These are phyloP conservation scores for Mucor piriformis DNA, from an alignment of 371 early-diverging fungal genomes.

Conservation along the genomic window DNA sequence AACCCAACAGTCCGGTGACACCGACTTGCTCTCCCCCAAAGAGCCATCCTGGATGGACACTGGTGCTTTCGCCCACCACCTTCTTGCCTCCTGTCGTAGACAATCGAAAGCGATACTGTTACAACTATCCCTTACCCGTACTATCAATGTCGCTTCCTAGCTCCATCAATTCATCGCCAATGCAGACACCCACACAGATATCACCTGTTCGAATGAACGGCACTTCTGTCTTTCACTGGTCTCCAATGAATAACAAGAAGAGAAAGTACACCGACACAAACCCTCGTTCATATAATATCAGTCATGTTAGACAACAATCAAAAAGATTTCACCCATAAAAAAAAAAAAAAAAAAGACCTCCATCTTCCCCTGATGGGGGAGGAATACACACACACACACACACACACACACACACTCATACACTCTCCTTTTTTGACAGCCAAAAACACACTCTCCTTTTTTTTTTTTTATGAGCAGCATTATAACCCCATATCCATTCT, in stretches of 20 bases:
- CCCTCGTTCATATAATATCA: slow-evolving; percentile 14
- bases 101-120: background rate
- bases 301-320: slow-evolving; percentile 26
- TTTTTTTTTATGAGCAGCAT: background rate
- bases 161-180: slow-evolving; percentile 45
- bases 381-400: background rate
- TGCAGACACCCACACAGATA: slow-evolving; percentile 46
- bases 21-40: slow-evolving; percentile 6
- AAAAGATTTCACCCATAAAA: slow-evolving; percentile 10
- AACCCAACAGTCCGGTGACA: background rate
- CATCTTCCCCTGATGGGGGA: too few species aligned
- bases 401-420: background rate
- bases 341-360: too few species aligned
- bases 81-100: slow-evolving; percentile 15
- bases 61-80: slow-evolving; percentile 21
- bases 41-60: slow-evolving; percentile 1
- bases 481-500: slow-evolving; percentile 1
- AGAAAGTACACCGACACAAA: slow-evolving; percentile 5
- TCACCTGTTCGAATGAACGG: slow-evolving; percentile 35
- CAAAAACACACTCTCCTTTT: background rate
- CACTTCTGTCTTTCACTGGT: slow-evolving; percentile 22
- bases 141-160: slow-evolving; percentile 44
- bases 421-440: background rate
- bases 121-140: slow-evolving; percentile 17
- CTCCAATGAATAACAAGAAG: slow-evolving; percentile 9